Conservation (phyloP, 208 protist genomes). For the Borovskyia barvae region DNA sequence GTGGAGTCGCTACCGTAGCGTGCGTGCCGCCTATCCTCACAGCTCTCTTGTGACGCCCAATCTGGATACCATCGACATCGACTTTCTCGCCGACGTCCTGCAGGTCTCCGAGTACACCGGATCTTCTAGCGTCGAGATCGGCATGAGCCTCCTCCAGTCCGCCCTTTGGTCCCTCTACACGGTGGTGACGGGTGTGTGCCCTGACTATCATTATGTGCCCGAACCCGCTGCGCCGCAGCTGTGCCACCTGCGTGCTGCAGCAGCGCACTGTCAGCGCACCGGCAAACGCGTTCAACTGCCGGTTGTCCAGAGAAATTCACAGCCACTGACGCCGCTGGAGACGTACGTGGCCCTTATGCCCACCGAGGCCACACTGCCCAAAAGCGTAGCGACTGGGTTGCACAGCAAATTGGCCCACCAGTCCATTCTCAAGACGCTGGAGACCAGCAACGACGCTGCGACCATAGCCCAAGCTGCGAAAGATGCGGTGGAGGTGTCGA, state of each 20-base stretch:
- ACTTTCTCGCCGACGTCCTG: slow-evolving; percentile 70
- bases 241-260: slow-evolving; percentile 64
- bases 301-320: slow-evolving; percentile 6
- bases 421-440: slow-evolving; percentile 34
- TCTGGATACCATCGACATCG: slow-evolving; percentile 49
- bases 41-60: slow-evolving; percentile 50
- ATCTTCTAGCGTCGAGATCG: slow-evolving; percentile 31
- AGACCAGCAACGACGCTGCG: slow-evolving; percentile 52
- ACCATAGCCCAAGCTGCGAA: slow-evolving; percentile 46
- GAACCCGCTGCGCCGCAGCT: slow-evolving; percentile 40
- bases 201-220: slow-evolving; percentile 61
- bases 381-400: slow-evolving; percentile 38
- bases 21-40: slow-evolving; percentile 51
- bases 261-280: slow-evolving; percentile 36
- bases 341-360: slow-evolving; percentile 84
- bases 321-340: slow-evolving; percentile 76
- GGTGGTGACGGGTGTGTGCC: slow-evolving; percentile 53
- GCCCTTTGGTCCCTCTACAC: slow-evolving; percentile 73
- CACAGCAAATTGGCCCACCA: slow-evolving; percentile 42
- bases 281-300: slow-evolving; percentile 11
- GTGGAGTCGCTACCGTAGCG: slow-evolving; percentile 73
- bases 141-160: slow-evolving; percentile 55
- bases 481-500: slow-evolving; percentile 44
- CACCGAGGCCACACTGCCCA: slow-evolving; percentile 60
- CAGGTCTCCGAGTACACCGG: slow-evolving; percentile 60